These are phyloP conservation scores for Gyromitra esculenta DNA, from an alignment of 2,329 filamentous ascomycete genomes.

Conservation along the genomic window DNA sequence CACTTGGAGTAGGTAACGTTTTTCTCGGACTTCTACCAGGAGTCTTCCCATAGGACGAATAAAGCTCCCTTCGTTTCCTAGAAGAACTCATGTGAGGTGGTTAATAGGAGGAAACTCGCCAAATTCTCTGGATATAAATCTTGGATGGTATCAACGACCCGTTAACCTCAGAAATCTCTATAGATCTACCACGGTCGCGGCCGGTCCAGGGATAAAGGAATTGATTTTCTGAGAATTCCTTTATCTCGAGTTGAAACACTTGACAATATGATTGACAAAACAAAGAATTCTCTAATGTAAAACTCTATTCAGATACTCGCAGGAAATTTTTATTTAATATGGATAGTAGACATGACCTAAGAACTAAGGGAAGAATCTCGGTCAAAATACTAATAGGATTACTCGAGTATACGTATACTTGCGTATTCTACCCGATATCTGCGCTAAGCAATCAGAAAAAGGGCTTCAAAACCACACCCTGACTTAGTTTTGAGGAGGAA, in stretches of 20 bases:
- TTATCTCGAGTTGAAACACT: constrained; percentile 17
- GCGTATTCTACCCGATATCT: not conserved
- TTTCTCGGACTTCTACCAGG: not conserved
- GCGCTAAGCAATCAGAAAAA: not conserved
- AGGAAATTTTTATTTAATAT: not conserved
- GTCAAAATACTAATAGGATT: not conserved
- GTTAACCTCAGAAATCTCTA: no score
- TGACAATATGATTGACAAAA: not conserved
- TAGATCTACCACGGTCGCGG: no score
- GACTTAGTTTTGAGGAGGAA: not conserved
- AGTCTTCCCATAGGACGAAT: not conserved
- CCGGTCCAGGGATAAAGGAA: not conserved
- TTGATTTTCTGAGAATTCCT: not conserved
- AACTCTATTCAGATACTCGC: not conserved
- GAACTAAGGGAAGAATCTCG: not conserved
- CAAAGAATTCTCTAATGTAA: constrained; percentile 5
- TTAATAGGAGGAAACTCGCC: not conserved
- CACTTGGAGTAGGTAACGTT: no score
- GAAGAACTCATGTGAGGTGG: not conserved
- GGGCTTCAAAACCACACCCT: not conserved
- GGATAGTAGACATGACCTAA: not conserved
- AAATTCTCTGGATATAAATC: no score
- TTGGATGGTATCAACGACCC: no score
- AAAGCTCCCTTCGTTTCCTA: not conserved
- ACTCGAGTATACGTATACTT: not conserved